A percentile compares a stretch with the other conserved stretches of the same genome.
These are phyloP conservation scores for Biscogniauxia mediterranea DNA, from an alignment of 2,329 filamentous ascomycete species.

Conservation along the genomic window DNA sequence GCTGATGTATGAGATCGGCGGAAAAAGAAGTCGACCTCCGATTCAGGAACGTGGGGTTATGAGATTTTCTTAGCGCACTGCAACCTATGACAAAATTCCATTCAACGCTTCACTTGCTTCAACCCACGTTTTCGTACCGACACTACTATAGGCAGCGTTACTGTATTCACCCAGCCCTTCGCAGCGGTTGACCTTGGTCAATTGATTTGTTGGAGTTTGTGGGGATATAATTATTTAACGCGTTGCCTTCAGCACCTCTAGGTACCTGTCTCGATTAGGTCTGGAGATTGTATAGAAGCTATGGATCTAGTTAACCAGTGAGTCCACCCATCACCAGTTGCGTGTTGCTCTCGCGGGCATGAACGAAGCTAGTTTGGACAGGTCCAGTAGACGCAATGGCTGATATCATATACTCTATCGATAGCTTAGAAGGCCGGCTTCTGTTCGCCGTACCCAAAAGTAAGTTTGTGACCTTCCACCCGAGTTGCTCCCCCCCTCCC, in stretches of 20 bases:
- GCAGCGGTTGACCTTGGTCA: neutral
- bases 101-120: constrained; percentile 2
- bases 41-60: constrained; percentile 41
- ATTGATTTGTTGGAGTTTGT: neutral
- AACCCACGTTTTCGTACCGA: neutral
- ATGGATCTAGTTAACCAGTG: constrained; percentile 58
- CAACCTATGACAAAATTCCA: neutral
- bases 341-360: neutral
- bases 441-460: constrained; percentile 99
- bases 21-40: constrained; percentile 34
- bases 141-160: neutral
- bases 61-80: constrained; percentile 13
- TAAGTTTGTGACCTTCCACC: constrained; percentile 46
- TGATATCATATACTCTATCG: constrained; percentile 31
- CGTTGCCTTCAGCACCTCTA: neutral
- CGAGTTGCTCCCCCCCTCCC: neutral
- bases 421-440: constrained; percentile 84
- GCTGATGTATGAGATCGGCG: constrained; percentile 9
- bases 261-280: neutral
- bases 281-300: constrained; percentile 7
- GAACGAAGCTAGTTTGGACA: neutral
- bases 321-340: constrained; percentile 26
- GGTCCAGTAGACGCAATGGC: constrained; percentile 24
- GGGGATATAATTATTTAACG: neutral
- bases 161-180: neutral